Percentiles rank a stretch among this genome's conserved stretches.
phyloP scores from a whole-genome alignment of 805 yeast genomes.

The Helenozyma baotianmanensis region DNA sequence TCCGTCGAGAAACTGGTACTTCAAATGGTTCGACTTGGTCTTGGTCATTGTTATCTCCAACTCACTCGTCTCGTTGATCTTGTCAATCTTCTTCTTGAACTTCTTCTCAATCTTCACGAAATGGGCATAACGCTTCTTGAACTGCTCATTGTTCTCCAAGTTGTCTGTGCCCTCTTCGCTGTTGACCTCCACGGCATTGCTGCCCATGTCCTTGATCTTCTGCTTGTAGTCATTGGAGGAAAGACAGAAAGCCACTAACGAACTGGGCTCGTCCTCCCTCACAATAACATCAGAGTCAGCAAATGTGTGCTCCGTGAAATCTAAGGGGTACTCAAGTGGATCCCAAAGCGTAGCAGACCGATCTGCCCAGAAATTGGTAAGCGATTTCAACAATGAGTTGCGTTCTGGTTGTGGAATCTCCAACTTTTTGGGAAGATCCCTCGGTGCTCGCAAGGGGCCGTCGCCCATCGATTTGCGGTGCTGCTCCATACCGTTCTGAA shows the following conservation, averaged over 20 bases:
- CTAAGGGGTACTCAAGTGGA: conserved; percentile 79
- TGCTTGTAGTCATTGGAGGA: conserved; percentile 78
- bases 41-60: conserved; percentile 72
- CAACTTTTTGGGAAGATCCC: conserved; percentile 4
- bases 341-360: conserved; percentile 94
- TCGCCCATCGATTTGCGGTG: neutral
- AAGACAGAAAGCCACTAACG: conserved; percentile 87
- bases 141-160: conserved; percentile 24
- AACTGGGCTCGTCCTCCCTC: conserved; percentile 94
- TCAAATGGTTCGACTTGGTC: conserved; percentile 82
- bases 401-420: conserved; percentile 53
- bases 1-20: conserved; percentile 88
- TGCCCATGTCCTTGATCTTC: conserved; percentile 44
- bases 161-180: conserved; percentile 14
- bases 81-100: conserved; percentile 28
- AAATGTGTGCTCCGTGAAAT: conserved; percentile 81
- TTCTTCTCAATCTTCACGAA: conserved; percentile 40
- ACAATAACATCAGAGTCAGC: conserved; percentile 91
- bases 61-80: conserved; percentile 20
- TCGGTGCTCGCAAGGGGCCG: neutral
- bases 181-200: conserved; percentile 8
- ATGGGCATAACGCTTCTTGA: conserved; percentile 30
- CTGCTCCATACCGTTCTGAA: too few relatives aligned
- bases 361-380: conserved; percentile 96
- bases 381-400: conserved; percentile 72